These are phyloP conservation scores for Calocybe gangraenosa DNA, from an alignment of 768 basidiomycete species.

Conservation along the genomic window DNA sequence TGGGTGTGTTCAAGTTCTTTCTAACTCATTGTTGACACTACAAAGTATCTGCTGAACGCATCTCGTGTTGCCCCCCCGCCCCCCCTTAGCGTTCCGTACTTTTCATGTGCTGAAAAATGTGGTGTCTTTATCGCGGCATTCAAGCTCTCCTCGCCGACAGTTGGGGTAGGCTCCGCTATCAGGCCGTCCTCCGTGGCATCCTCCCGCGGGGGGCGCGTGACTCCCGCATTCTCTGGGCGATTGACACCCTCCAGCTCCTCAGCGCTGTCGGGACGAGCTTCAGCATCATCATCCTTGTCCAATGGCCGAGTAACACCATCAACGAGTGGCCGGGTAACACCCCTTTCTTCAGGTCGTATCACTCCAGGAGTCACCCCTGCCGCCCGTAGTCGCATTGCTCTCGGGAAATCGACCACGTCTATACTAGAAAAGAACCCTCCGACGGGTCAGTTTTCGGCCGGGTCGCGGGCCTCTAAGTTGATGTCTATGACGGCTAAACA, in stretches of 20 bases:
- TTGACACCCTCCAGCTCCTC: conserved; percentile 43
- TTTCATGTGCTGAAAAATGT: conserved; percentile 76
- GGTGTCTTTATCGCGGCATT: conserved; percentile 86
- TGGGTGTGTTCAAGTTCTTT: conserved; percentile 55
- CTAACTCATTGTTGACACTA: conserved; percentile 14
- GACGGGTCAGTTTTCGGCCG: conserved; percentile 60
- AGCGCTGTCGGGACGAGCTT: conserved; percentile 21
- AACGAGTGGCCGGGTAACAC: conserved; percentile 46
- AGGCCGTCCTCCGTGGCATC: conserved; percentile 83
- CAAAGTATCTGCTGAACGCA: conserved; percentile 1
- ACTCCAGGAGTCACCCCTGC: conserved; percentile 36
- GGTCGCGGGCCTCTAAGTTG: conserved; percentile 83
- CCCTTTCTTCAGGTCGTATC: conserved; percentile 31
- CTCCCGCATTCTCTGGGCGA: conserved; percentile 53
- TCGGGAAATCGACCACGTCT: conserved; percentile 28
- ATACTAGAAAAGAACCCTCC: conserved; percentile 28
- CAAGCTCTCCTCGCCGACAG: conserved; percentile 79
- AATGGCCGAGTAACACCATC: conserved; percentile 38
- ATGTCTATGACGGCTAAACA: conserved; percentile 82
- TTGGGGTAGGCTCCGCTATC: conserved; percentile 42
- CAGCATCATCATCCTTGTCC: conserved; percentile 32
- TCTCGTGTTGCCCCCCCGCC: conserved; percentile 10
- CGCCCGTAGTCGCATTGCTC: conserved; percentile 24
- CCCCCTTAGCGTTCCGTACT: conserved; percentile 70
- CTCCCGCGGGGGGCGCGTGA: conserved; percentile 55